These are phyloP conservation scores for Pseudophaeomoniella oleicola DNA, from an alignment of 2,329 filamentous ascomycete genomes.

Conservation along the genomic window DNA sequence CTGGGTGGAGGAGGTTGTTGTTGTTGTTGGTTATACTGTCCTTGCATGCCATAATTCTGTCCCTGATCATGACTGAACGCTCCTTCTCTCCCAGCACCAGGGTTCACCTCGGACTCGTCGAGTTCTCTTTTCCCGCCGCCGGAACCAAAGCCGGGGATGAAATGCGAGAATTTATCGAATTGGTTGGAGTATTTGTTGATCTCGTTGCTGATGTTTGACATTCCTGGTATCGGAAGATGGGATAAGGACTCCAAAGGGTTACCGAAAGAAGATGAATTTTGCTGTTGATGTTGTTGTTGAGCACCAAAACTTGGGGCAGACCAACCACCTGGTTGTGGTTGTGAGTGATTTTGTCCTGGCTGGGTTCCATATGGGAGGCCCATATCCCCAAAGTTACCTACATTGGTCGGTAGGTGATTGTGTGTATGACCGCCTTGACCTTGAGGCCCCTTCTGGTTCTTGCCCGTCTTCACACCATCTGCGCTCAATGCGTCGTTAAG, in stretches of 20 bases:
- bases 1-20: not conserved
- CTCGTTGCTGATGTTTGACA: conserved; percentile 5
- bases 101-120: not conserved
- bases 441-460: conserved; percentile 48
- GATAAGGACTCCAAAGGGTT: not conserved
- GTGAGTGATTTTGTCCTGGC: not conserved
- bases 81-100: too few species aligned
- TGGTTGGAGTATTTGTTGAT: conserved; percentile 11
- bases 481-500: conserved; percentile 67
- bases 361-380: not conserved
- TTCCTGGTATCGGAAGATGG: conserved; percentile 11
- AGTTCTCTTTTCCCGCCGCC: not conserved
- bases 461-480: conserved; percentile 66
- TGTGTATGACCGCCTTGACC: conserved; percentile 1
- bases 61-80: not conserved
- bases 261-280: not conserved
- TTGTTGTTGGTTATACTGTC: too few species aligned
- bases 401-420: conserved; percentile 2
- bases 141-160: conserved; percentile 1
- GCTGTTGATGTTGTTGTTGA: conserved; percentile 8
- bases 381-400: not conserved
- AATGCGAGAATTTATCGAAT: conserved; percentile 1
- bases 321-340: not conserved
- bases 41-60: not conserved
- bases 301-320: conserved; percentile 4